Conservation (phyloP, 2,329 filamentous ascomycete species). For the Sphaerulina vaccinii region DNA sequence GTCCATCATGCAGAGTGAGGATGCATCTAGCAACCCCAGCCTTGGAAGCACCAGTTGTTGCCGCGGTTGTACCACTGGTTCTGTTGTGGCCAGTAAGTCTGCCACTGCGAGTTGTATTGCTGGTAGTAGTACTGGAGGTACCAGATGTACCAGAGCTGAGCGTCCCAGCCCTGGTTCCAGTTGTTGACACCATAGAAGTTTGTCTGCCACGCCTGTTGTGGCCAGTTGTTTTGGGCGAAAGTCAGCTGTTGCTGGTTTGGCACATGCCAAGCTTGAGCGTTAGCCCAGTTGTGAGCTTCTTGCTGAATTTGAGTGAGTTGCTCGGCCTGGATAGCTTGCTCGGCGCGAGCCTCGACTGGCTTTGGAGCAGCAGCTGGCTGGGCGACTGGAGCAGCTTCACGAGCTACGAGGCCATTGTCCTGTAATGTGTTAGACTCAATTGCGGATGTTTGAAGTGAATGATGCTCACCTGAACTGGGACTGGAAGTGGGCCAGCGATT, state of each 20-base stretch:
- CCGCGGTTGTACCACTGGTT: neutral
- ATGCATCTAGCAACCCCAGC: too few species aligned
- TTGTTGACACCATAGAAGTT: neutral
- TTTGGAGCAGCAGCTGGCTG: neutral
- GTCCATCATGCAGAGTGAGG: too few species aligned
- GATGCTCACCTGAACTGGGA: neutral
- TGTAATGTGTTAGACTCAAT: neutral
- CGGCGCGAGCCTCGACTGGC: conserved; percentile 1
- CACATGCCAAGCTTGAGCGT: neutral
- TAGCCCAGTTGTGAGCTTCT: neutral
- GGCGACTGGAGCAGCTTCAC: neutral
- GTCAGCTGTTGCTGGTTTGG: neutral
- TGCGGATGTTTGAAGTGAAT: neutral
- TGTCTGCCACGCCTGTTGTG: neutral
- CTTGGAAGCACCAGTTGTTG: neutral
- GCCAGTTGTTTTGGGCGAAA: neutral
- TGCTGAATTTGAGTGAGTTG: neutral
- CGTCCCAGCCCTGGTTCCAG: conserved; percentile 5
- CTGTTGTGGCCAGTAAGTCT: neutral
- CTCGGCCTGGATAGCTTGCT: neutral
- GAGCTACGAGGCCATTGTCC: conserved; percentile 4
- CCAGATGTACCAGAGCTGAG: conserved; percentile 2
- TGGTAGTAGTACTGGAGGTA: neutral
- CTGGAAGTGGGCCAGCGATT: conserved; percentile 15
- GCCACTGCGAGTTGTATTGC: conserved; percentile 1